These are phyloP conservation scores for Neurospora sp. DNA, from an alignment of 2,329 filamentous ascomycete genomes.

Conservation along the genomic window DNA sequence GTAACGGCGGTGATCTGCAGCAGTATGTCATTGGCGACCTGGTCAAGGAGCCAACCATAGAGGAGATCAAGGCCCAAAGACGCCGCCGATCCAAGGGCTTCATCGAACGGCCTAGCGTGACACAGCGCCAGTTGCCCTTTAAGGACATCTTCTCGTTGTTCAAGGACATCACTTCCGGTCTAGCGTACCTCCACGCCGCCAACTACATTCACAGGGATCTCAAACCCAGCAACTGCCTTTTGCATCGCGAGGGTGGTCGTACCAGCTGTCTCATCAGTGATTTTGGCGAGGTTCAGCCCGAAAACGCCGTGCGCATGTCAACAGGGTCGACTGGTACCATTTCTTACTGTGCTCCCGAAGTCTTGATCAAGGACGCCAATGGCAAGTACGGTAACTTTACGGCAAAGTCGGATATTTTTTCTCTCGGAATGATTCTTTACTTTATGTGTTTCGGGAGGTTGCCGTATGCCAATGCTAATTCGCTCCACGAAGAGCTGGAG, in stretches of 20 bases:
- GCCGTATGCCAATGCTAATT: constrained; percentile 76
- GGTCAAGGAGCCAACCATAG: constrained; percentile 57
- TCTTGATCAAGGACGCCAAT: constrained; percentile 57
- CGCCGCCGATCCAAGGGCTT: constrained; percentile 73
- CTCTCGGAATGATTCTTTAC: constrained; percentile 94
- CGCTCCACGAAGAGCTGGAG: constrained; percentile 82
- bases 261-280: constrained; percentile 85
- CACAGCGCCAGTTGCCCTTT: constrained; percentile 46
- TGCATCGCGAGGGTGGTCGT: constrained; percentile 65
- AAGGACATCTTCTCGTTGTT: constrained; percentile 97
- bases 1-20: constrained; percentile 85
- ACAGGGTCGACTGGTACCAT: constrained; percentile 93
- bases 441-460: constrained; percentile 92
- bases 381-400: constrained; percentile 88
- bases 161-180: constrained; percentile 83
- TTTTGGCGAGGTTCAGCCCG: constrained; percentile 90
- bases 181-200: constrained; percentile 80
- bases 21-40: constrained; percentile 69
- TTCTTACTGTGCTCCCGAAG: constrained; percentile 94
- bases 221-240: constrained; percentile 89
- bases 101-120: constrained; percentile 44
- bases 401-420: constrained; percentile 97
- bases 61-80: constrained; percentile 81
- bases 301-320: constrained; percentile 71
- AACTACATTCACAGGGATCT: constrained; percentile 95